A percentile compares a stretch with the other conserved stretches of the same genome.
Evolutionary conservation across 2,329 filamentous ascomycete genomes (phyloP).

Genomic region (Pestalotiopsis fici): DNA sequence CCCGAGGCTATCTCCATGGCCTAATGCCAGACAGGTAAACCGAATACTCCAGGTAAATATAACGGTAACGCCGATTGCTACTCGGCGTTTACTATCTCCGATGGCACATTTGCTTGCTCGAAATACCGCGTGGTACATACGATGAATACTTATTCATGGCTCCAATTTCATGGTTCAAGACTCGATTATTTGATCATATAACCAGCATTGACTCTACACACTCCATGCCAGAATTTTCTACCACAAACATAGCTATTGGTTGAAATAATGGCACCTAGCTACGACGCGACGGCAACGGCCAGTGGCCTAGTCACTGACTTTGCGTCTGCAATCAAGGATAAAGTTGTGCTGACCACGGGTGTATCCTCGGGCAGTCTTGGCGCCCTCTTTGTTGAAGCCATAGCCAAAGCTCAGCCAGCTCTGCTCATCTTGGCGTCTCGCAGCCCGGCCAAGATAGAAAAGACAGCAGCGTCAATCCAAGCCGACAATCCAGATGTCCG

Average conservation of each 20-base stretch:
- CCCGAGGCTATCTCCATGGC: background rate
- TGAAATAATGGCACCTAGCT: background rate
- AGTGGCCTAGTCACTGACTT: background rate
- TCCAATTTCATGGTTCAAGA: too few relatives aligned
- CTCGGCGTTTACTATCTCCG: background rate
- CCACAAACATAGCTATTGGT: background rate
- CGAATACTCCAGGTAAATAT: background rate
- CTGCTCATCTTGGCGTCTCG: conserved; percentile 49
- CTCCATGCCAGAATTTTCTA: too few relatives aligned
- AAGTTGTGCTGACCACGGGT: conserved; percentile 43
- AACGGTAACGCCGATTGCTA: background rate
- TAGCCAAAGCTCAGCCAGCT: conserved; percentile 40
- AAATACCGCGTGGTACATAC: too few relatives aligned
- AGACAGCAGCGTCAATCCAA: conserved; percentile 36
- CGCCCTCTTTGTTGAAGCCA: conserved; percentile 32
- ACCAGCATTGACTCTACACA: too few relatives aligned
- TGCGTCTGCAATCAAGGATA: conserved; percentile 14
- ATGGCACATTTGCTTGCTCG: background rate
- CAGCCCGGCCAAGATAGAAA: conserved; percentile 37
- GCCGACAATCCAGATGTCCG: conserved; percentile 31
- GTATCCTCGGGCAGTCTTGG: conserved; percentile 40
- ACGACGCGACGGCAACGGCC: background rate
- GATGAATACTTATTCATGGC: too few relatives aligned
- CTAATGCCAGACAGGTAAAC: background rate
- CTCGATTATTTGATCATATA: too few relatives aligned